Evolutionary conservation across 345 rosid species (phyloP).

Genomic region (Toxicodendron radicans): DNA sequence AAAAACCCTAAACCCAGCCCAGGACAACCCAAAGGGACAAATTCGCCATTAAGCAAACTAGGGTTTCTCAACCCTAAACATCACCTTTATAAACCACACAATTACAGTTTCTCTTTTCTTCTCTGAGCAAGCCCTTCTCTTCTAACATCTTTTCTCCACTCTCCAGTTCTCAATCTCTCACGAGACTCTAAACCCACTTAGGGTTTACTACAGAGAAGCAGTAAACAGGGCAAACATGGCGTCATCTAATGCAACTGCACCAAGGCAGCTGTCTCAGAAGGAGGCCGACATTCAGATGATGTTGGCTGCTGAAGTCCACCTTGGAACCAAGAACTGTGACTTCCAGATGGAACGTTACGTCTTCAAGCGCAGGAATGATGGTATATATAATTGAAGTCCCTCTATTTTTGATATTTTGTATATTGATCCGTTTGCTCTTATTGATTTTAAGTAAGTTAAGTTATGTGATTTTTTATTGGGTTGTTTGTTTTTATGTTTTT

Average conservation of each 20-base stretch:
- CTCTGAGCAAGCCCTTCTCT: neutral
- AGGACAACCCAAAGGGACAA: neutral
- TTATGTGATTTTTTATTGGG: neutral
- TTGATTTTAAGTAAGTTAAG: neutral
- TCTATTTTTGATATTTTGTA: neutral
- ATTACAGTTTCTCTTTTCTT: neutral
- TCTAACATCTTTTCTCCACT: neutral
- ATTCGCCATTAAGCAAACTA: slow-evolving; percentile 9
- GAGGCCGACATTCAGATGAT: slow-evolving; percentile 84
- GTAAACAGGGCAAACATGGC: slow-evolving; percentile 24
- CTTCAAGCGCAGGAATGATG: slow-evolving; percentile 92
- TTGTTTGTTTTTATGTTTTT: neutral
- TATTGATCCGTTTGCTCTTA: neutral
- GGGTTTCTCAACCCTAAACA: slow-evolving; percentile 21
- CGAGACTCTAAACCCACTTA: neutral
- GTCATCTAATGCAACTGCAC: slow-evolving; percentile 33
- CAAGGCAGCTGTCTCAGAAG: slow-evolving; percentile 59
- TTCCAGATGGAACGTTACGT: slow-evolving; percentile 95
- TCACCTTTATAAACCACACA: neutral
- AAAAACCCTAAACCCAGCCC: neutral
- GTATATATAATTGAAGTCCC: slow-evolving; percentile 26
- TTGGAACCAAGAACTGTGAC: slow-evolving; percentile 88
- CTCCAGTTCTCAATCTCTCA: neutral
- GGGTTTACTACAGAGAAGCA: slow-evolving; percentile 17
- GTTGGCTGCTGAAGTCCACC: slow-evolving; percentile 91